phyloP scores from a whole-genome alignment of 83 land plant genomes.

The Isoetes engelmannii region DNA sequence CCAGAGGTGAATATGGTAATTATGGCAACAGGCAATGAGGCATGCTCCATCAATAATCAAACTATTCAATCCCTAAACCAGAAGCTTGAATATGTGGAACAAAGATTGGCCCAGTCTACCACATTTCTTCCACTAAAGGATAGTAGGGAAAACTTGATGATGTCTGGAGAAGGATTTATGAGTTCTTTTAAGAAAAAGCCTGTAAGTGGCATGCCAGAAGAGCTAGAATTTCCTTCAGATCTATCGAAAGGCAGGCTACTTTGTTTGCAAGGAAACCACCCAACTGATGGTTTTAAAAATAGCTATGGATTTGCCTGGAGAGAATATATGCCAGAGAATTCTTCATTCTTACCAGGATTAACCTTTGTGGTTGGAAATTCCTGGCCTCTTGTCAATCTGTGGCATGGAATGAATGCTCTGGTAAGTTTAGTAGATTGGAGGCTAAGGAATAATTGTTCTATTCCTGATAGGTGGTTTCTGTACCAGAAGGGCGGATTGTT shows the following conservation, averaged over 20 bases:
- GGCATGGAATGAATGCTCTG: conserved; percentile 12
- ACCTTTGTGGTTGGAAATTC: conserved; percentile 2
- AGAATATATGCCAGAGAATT: neutral
- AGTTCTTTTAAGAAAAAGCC: neutral
- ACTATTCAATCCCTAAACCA: neutral
- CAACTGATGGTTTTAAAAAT: neutral
- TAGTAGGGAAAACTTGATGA: neutral
- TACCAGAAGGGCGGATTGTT: conserved; percentile 8
- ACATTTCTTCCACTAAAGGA: neutral
- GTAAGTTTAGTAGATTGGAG: conserved; percentile 6
- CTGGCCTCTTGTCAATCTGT: conserved; percentile 4
- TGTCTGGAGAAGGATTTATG: neutral
- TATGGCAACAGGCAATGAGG: too few relatives aligned
- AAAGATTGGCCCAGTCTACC: neutral
- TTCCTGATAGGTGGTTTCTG: conserved; percentile 2
- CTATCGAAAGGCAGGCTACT: conserved; percentile 10
- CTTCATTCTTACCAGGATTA: conserved; percentile 3
- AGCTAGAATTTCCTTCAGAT: neutral
- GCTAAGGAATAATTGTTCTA: neutral
- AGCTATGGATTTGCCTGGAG: conserved; percentile 14
- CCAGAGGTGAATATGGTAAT: too few relatives aligned
- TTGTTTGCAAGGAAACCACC: conserved; percentile 11
- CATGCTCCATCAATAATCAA: too few relatives aligned
- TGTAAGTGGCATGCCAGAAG: neutral
- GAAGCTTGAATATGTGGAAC: neutral